Percentiles rank a stretch among this genome's conserved stretches.
phyloP scores from a whole-genome alignment of 1,284 basidiomycete genomes.

The Trichosporon asahii region DNA sequence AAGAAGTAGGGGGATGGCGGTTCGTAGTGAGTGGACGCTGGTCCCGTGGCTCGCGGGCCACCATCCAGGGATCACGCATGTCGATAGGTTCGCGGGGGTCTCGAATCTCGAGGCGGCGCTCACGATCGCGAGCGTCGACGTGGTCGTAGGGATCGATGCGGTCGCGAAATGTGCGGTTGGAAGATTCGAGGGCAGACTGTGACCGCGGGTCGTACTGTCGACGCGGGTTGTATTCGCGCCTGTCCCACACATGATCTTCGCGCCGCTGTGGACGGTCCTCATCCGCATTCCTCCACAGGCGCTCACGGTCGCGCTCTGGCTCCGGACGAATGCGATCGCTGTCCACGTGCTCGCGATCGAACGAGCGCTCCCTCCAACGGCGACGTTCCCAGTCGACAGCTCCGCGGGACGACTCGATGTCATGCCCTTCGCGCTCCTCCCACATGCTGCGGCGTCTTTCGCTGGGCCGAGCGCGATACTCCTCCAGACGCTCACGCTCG shows the following conservation, averaged over 20 bases:
- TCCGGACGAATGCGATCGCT: background rate
- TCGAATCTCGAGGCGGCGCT: background rate
- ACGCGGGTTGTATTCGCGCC: background rate
- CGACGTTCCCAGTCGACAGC: conserved; percentile 2
- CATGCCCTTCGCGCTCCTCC: background rate
- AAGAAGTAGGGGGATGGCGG: background rate
- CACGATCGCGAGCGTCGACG: background rate
- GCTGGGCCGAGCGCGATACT: background rate
- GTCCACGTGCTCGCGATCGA: background rate
- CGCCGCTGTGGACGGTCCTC: conserved; percentile 1
- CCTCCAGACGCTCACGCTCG: background rate
- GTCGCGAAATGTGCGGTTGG: background rate
- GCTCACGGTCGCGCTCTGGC: background rate
- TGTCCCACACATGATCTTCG: conserved; percentile 4
- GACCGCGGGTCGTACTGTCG: conserved; percentile 3
- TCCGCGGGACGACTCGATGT: background rate
- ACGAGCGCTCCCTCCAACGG: background rate
- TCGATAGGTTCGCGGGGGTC: background rate
- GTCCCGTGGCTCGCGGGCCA: background rate
- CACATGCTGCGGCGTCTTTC: background rate
- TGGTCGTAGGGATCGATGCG: background rate
- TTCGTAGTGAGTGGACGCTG: background rate
- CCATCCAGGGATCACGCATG: background rate
- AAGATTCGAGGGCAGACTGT: background rate
- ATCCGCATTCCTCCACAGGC: background rate